phyloP scores from a whole-genome alignment of 805 yeast genomes.

The Metschnikowia borealis region DNA sequence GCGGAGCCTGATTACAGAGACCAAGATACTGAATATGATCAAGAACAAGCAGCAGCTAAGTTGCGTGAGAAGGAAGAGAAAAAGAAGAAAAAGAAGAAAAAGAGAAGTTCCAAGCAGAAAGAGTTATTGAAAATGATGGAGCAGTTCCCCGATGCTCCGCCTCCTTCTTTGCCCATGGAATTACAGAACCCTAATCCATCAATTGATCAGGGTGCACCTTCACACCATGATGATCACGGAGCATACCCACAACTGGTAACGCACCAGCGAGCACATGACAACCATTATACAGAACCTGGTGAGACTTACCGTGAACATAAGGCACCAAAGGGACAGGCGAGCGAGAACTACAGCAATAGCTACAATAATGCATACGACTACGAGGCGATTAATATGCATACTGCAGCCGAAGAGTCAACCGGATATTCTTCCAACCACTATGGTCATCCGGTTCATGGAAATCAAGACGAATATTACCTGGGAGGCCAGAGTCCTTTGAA shows the following conservation, averaged over 20 bases:
- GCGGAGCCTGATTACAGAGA: not conserved
- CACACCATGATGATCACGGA: not conserved
- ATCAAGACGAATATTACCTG: not conserved
- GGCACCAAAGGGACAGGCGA: not conserved
- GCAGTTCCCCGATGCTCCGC: slow-evolving; percentile 17
- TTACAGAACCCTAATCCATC: not conserved
- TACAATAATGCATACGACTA: not conserved
- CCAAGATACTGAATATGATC: not conserved
- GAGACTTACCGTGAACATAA: not conserved
- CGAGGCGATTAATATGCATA: not conserved
- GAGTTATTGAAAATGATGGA: slow-evolving; percentile 9
- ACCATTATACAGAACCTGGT: not conserved
- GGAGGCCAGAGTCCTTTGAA: not conserved
- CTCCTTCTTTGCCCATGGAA: slow-evolving; percentile 14
- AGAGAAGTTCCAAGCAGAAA: slow-evolving; percentile 9
- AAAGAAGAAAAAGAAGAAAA: slow-evolving; percentile 14
- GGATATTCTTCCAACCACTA: not conserved
- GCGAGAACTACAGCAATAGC: not conserved
- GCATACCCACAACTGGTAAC: not conserved
- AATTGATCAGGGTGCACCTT: not conserved
- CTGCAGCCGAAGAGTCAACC: not conserved
- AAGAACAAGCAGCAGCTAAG: not conserved
- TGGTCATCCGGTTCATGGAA: not conserved
- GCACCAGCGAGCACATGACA: not conserved
- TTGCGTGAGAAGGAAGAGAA: not conserved